A percentile compares a stretch with the other conserved stretches of the same genome.
Conservation (phyloP, 2,329 filamentous ascomycete genomes). For the Venturiaceae sp. region DNA sequence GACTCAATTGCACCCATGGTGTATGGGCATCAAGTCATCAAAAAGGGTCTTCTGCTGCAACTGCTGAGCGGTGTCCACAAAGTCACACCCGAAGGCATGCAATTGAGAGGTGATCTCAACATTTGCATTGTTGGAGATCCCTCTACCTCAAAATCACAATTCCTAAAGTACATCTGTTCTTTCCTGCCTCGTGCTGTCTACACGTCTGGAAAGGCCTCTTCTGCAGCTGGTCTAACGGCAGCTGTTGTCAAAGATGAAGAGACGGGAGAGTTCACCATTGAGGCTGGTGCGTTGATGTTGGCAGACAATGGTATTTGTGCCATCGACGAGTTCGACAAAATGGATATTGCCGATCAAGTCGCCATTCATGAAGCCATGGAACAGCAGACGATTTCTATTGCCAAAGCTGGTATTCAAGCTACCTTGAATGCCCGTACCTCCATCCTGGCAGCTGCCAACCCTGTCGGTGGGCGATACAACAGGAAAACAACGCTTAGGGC, state of each 20-base stretch:
- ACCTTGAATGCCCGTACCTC: conserved; percentile 92
- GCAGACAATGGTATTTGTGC: conserved; percentile 95
- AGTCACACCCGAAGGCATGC: conserved; percentile 85
- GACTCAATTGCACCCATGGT: conserved; percentile 95
- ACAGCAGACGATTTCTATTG: conserved; percentile 98
- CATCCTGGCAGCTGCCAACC: conserved; percentile 93
- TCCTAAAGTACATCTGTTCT: conserved; percentile 84
- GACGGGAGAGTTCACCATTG: conserved; percentile 97
- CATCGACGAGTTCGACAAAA: conserved; percentile 99
- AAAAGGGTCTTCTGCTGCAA: conserved; percentile 90
- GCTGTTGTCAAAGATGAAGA: conserved; percentile 97
- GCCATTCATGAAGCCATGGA: conserved; percentile 99
- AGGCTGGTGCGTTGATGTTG: conserved; percentile 94
- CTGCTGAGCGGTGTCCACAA: conserved; percentile 95
- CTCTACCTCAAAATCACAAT: conserved; percentile 94
- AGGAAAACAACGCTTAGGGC: conserved; percentile 85
- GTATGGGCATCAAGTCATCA: conserved; percentile 94
- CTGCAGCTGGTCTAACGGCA: conserved; percentile 91
- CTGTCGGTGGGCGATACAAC: conserved; percentile 93
- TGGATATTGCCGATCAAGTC: conserved; percentile 95
- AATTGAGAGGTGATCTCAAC: conserved; percentile 93
- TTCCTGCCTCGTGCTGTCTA: conserved; percentile 96
- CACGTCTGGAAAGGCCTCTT: conserved; percentile 95
- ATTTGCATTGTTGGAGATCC: conserved; percentile 97
- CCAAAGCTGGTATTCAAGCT: conserved; percentile 95